These are phyloP conservation scores for Echium plantagineum DNA, from an alignment of 257 asterid genomes.

Conservation along the genomic window DNA sequence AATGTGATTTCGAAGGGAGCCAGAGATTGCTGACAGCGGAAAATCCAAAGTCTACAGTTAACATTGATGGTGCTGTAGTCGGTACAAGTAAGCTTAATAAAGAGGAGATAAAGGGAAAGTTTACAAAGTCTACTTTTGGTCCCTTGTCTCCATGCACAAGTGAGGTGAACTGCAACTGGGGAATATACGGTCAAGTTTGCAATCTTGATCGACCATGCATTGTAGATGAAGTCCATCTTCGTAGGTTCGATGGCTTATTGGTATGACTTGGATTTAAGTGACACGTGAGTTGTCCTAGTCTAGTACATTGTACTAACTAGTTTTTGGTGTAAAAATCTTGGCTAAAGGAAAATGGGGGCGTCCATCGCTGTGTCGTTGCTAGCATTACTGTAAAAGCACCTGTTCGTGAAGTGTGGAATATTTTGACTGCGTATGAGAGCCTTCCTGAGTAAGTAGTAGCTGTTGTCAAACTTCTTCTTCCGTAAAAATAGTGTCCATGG, in stretches of 20 bases:
- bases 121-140: slow-evolving; percentile 44
- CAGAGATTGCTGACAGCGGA: slow-evolving; percentile 20
- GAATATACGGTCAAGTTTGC: slow-evolving; percentile 72
- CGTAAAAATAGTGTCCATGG: no score
- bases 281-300: neutral
- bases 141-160: slow-evolving; percentile 51
- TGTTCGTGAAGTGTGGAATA: slow-evolving; percentile 78
- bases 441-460: slow-evolving; percentile 69
- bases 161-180: slow-evolving; percentile 61
- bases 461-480: neutral
- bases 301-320: neutral
- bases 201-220: slow-evolving; percentile 58
- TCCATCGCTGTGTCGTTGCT: slow-evolving; percentile 86
- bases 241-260: slow-evolving; percentile 93
- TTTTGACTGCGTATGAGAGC: slow-evolving; percentile 78
- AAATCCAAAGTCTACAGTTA: slow-evolving; percentile 16
- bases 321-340: neutral
- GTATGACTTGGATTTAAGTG: slow-evolving; percentile 31
- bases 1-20: slow-evolving; percentile 52
- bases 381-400: slow-evolving; percentile 90
- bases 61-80: slow-evolving; percentile 20
- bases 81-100: slow-evolving; percentile 23
- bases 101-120: slow-evolving; percentile 34
- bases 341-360: slow-evolving; percentile 93
- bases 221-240: slow-evolving; percentile 96